phyloP scores from a whole-genome alignment of 139 green algal genomes.

The Chloropicon primus region DNA sequence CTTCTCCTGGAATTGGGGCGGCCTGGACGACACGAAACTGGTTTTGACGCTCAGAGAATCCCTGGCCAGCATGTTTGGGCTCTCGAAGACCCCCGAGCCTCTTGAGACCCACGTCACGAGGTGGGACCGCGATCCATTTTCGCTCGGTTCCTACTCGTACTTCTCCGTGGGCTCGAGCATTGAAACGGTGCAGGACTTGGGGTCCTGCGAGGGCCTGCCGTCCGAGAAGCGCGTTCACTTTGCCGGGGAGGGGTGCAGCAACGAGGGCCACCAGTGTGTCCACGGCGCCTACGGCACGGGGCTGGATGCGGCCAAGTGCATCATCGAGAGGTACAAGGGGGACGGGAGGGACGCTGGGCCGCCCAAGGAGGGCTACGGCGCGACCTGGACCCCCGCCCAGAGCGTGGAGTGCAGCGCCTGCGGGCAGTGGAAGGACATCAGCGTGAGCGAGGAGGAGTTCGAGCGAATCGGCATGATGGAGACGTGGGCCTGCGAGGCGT shows the following conservation, averaged over 20 bases:
- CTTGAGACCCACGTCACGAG: constrained; percentile 20
- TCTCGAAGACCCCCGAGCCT: constrained; percentile 7
- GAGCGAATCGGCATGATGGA: background rate
- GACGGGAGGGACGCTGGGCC: background rate
- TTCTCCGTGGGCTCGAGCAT: background rate
- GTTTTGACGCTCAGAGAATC: constrained; percentile 10
- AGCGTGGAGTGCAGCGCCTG: background rate
- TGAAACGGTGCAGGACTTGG: constrained; percentile 20
- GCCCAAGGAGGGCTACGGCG: background rate
- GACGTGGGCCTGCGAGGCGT: background rate
- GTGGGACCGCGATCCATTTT: constrained; percentile 21
- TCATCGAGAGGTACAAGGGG: background rate
- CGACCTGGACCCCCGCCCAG: too few species aligned
- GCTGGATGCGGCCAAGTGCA: background rate
- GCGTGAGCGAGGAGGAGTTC: background rate
- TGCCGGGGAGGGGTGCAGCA: background rate
- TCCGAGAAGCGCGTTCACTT: background rate
- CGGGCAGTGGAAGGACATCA: background rate
- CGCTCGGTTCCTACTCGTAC: background rate
- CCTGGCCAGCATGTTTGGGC: constrained; percentile 17
- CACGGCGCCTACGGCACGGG: background rate
- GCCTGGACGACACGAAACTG: constrained; percentile 13
- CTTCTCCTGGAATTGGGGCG: constrained; percentile 13
- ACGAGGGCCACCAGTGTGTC: background rate
- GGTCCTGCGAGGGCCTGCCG: background rate